Conservation (phyloP, 306 rosid species). For the Malus orientalis region DNA sequence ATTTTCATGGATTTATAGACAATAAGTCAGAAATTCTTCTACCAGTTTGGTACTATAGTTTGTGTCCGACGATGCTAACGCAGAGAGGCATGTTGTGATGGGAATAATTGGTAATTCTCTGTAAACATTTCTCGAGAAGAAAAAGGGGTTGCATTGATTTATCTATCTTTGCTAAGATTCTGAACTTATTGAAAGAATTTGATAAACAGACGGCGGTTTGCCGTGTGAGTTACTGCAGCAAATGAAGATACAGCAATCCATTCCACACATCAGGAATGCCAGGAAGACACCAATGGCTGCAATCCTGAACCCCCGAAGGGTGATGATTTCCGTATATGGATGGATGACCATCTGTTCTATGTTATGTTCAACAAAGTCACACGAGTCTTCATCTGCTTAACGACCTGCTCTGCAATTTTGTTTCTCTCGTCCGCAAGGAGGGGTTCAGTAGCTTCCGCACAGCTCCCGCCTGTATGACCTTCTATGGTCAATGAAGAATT, state of each 20-base stretch:
- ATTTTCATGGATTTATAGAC: background rate
- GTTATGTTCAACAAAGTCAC: slow-evolving; percentile 73
- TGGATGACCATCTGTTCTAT: slow-evolving; percentile 81
- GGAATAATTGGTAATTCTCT: background rate
- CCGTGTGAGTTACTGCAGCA: slow-evolving; percentile 40
- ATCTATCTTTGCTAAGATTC: background rate
- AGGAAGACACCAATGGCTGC: slow-evolving; percentile 99
- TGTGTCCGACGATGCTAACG: background rate
- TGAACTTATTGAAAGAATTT: background rate
- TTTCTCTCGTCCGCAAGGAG: slow-evolving; percentile 45
- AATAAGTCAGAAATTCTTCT: slow-evolving; percentile 17
- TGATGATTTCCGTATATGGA: slow-evolving; percentile 48
- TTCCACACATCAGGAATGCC: slow-evolving; percentile 95
- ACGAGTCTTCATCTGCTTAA: slow-evolving; percentile 61
- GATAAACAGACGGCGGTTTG: background rate
- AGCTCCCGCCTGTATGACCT: slow-evolving; percentile 92
- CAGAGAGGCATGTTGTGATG: background rate
- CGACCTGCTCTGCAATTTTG: slow-evolving; percentile 46
- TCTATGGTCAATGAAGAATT: slow-evolving; percentile 30
- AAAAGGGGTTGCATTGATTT: background rate
- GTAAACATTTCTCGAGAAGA: background rate
- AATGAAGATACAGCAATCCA: slow-evolving; percentile 52
- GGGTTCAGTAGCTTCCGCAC: slow-evolving; percentile 57
- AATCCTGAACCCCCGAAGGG: slow-evolving; percentile 53
- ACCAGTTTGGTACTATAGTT: background rate